These are phyloP conservation scores for Seminavis robusta DNA, from an alignment of 108 stramenopile genomes.

Conservation along the genomic window DNA sequence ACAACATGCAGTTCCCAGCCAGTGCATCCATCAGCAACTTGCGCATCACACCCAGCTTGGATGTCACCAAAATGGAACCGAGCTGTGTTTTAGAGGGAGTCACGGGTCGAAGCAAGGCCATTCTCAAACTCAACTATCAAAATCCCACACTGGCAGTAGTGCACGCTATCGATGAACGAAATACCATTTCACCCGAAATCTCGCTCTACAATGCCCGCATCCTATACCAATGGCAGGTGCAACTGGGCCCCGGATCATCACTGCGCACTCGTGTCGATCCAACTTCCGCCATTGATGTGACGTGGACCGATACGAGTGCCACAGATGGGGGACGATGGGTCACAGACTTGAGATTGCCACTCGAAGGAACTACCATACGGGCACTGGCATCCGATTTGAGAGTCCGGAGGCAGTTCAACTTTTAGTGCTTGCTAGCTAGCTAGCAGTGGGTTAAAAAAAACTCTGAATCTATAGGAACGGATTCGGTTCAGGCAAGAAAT, in stretches of 20 bases:
- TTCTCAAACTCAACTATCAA: constrained; percentile 36
- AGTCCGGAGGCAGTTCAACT: constrained; percentile 51
- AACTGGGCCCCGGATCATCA: constrained; percentile 19
- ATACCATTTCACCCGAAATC: constrained; percentile 51
- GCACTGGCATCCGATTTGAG: constrained; percentile 45
- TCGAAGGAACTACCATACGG: constrained; percentile 30
- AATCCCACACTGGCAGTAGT: constrained; percentile 46
- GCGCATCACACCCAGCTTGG: constrained; percentile 28
- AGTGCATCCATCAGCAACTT: no score
- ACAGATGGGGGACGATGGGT: constrained; percentile 36
- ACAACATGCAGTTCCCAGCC: constrained; percentile 14
- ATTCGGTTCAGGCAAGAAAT: no score
- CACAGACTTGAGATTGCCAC: constrained; percentile 45
- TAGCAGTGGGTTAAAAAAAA: no score
- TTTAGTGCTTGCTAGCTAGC: no score
- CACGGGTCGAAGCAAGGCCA: constrained; percentile 42
- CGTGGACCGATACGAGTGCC: constrained; percentile 43
- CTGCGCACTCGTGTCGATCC: constrained; percentile 50
- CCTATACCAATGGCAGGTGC: constrained; percentile 46
- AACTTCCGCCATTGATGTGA: constrained; percentile 32
- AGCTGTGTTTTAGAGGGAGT: constrained; percentile 38
- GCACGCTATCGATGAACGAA: constrained; percentile 39
- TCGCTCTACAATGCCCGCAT: constrained; percentile 43
- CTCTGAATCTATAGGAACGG: no score
- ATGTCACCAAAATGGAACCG: constrained; percentile 14